Conservation (phyloP, 768 basidiomycete species). For the Leccinum rimulosum region DNA sequence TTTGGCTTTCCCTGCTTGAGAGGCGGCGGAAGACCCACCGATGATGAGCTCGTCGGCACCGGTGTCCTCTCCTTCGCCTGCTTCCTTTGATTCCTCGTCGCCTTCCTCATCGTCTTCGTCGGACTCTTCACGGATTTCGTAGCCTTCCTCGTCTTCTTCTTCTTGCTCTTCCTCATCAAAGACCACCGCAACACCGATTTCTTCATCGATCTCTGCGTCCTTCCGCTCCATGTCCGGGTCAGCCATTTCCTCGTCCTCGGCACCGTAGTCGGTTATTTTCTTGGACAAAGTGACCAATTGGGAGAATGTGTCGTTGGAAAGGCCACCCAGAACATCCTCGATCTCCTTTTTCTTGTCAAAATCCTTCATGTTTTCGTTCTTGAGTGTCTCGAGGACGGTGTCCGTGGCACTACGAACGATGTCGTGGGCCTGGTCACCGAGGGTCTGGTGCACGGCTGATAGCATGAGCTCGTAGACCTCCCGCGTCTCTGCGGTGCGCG, state of each 20-base stretch:
- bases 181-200: constrained; percentile 95
- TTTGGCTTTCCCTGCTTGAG: constrained; percentile 45
- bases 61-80: constrained; percentile 45
- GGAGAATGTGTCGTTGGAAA: constrained; percentile 74
- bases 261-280: constrained; percentile 95
- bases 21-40: constrained; percentile 60
- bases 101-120: constrained; percentile 70
- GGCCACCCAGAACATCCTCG: constrained; percentile 64
- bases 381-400: constrained; percentile 81
- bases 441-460: constrained; percentile 71
- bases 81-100: constrained; percentile 40
- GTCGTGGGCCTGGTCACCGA: constrained; percentile 96
- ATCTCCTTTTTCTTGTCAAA: constrained; percentile 97
- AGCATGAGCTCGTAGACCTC: constrained; percentile 94
- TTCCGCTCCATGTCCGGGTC: constrained; percentile 81
- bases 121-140: constrained; percentile 78
- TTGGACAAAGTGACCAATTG: constrained; percentile 83
- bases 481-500: constrained; percentile 89
- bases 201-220: constrained; percentile 91
- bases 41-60: constrained; percentile 76
- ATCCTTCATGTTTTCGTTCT: constrained; percentile 86
- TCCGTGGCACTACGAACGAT: constrained; percentile 97
- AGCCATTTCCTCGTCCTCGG: constrained; percentile 74
- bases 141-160: constrained; percentile 88
- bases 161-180: constrained; percentile 98